A percentile compares a stretch with the other conserved stretches of the same genome.
These are phyloP conservation scores for Zymoseptoria passerinii DNA, from an alignment of 2,329 filamentous ascomycete species.

Conservation along the genomic window DNA sequence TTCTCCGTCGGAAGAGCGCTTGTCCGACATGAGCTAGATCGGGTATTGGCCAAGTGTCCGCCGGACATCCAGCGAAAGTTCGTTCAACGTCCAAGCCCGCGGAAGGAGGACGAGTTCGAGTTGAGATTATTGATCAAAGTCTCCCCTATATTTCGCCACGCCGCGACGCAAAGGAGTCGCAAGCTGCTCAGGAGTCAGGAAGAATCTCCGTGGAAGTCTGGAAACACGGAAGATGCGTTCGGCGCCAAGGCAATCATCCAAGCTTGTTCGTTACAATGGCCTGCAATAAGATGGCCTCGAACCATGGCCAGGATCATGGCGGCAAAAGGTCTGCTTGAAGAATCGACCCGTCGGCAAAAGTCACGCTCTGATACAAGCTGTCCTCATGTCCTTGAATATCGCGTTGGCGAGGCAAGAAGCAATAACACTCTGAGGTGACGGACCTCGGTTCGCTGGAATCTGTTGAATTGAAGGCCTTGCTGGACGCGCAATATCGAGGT, in stretches of 20 bases:
- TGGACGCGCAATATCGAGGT: too few relatives aligned
- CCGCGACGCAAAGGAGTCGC: neutral
- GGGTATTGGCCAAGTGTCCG: neutral
- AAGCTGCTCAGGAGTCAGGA: too few relatives aligned
- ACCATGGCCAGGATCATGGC: neutral
- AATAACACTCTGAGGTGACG: too few relatives aligned
- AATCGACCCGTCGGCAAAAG: neutral
- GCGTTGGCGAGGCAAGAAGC: too few relatives aligned
- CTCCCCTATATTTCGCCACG: too few relatives aligned
- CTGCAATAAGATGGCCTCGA: neutral
- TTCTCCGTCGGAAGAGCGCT: too few relatives aligned
- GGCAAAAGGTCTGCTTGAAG: conserved; percentile 6
- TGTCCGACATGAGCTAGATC: neutral
- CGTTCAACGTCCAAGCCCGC: neutral
- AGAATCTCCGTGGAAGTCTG: too few relatives aligned
- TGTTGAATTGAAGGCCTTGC: too few relatives aligned
- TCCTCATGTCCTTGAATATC: neutral
- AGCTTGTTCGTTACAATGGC: neutral
- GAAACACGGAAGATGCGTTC: too few relatives aligned
- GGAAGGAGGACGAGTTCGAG: neutral
- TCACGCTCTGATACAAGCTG: neutral
- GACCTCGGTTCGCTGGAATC: too few relatives aligned
- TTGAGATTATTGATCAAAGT: neutral
- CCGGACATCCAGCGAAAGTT: neutral
- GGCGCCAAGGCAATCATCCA: neutral